Evolutionary conservation across 1,284 basidiomycete genomes (phyloP).

Genomic region (Acaromyces ingoldii): DNA sequence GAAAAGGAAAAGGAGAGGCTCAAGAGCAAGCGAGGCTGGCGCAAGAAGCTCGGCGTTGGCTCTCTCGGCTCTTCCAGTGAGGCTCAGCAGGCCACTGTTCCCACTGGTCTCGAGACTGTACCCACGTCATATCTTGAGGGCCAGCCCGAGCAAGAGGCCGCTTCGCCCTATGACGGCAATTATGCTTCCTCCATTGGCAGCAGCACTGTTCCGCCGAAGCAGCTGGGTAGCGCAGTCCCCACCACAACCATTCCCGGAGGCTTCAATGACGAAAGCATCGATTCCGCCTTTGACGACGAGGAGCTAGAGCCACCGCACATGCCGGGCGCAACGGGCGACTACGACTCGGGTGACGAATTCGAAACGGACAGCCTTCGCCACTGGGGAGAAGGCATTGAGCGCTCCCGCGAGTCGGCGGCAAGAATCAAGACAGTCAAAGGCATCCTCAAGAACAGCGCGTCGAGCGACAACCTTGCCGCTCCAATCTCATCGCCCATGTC

Average conservation of each 20-base stretch:
- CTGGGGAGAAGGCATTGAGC: conserved; percentile 64
- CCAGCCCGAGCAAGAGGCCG: conserved; percentile 10
- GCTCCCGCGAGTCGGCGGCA: conserved; percentile 61
- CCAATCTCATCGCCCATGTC: background rate
- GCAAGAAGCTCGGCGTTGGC: conserved; percentile 52
- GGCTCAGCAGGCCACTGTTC: conserved; percentile 9
- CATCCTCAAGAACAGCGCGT: conserved; percentile 66
- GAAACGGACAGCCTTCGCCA: conserved; percentile 54
- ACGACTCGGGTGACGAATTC: conserved; percentile 55
- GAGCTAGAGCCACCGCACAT: conserved; percentile 69
- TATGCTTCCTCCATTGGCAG: background rate
- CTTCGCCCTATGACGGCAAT: background rate
- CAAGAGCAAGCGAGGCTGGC: conserved; percentile 49
- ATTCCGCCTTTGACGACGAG: conserved; percentile 64
- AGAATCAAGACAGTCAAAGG: conserved; percentile 68
- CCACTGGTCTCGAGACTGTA: conserved; percentile 36
- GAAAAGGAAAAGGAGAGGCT: conserved; percentile 53
- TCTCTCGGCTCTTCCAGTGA: background rate
- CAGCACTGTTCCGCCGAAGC: background rate
- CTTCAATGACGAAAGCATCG: conserved; percentile 55
- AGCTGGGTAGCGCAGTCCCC: background rate
- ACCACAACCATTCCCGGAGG: background rate
- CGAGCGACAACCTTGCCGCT: conserved; percentile 22
- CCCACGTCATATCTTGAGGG: too few species aligned
- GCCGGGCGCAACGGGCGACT: conserved; percentile 33